Base-by-base conservation (phyloP, 306 rosid genomes). In the Dryas drummondii region DNA sequence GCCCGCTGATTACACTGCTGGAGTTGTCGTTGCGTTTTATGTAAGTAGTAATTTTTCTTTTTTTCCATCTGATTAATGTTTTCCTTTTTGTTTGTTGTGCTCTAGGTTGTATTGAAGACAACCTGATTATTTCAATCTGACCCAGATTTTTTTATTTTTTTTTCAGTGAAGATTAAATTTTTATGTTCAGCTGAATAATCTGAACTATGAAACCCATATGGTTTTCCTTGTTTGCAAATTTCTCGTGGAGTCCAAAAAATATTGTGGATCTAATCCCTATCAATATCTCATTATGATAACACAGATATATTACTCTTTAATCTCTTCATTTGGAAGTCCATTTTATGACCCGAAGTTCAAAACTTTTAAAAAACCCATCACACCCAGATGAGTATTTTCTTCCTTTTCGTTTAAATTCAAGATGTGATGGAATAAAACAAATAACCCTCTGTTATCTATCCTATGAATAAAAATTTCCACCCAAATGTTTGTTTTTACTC, bases 11-110 rank as follows among this genome's bases (percentile, higher is more conserved):
- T 94, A 94, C 48, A 88, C 98, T 70, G 98, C 98, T 51, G 98
- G 98, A 52, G 94, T 91, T 74, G 98, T 94, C 5, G 96, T 94
- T 76, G 98, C 98, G 44, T 94, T 94, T 71, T 94, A 94, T 85
- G 98, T 94, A 81, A 94, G 98, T 86, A n/a, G 66, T 64, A 61
- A 11, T 7, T 46, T 73, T 56, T 4, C 47, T n/a, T 74, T 42
- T 50, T 9, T 49, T n/a, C 66, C 15, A 8, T 15, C 46, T 44
- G 13, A 13, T 76, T 22, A 54, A 44, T 51, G 22, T 41, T 10
- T 62, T 49, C 9, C 17, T 22, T 4, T 48, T 72, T 40, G 12
- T 42, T 42, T 42, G 15, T 60, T 59, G 56, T 42, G 9, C 51
- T 41, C 9, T 45, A 44, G 56, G 6, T 56, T 66, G 32, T 45